A percentile compares a stretch with the other conserved stretches of the same genome.
Conservation (phyloP, 306 rosid genomes). For the Carpinus fangiana region DNA sequence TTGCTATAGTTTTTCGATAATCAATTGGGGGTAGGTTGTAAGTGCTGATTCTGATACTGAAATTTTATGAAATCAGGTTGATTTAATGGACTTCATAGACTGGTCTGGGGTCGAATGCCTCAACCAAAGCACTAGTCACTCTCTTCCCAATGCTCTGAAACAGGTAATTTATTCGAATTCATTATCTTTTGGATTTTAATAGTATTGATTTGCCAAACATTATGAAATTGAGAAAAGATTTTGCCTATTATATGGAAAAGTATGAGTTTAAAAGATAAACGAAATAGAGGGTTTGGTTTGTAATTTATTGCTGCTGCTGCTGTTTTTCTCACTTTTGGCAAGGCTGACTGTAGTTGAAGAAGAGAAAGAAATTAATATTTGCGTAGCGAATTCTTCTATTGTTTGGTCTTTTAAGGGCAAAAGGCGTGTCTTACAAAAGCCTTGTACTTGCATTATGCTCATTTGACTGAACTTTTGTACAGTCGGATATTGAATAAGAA, state of each 20-base stretch:
- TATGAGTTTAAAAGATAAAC: constrained; percentile 1
- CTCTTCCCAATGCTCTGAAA: constrained; percentile 68
- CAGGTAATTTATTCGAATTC: constrained; percentile 50
- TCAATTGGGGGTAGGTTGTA: background rate
- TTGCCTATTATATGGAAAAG: background rate
- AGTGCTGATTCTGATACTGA: constrained; percentile 17
- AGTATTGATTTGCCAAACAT: background rate
- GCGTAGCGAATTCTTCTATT: background rate
- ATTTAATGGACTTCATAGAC: constrained; percentile 86
- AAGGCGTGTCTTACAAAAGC: background rate
- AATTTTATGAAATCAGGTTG: constrained; percentile 57
- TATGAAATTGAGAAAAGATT: background rate
- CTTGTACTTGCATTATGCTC: background rate
- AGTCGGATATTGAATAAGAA: background rate
- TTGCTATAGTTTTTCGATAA: background rate
- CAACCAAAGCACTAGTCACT: constrained; percentile 74
- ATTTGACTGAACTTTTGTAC: background rate
- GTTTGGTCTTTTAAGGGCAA: background rate
- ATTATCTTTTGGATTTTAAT: background rate
- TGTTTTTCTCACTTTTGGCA: background rate
- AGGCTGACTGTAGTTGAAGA: background rate
- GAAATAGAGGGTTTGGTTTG: background rate
- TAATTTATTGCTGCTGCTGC: background rate
- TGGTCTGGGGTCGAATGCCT: constrained; percentile 96
- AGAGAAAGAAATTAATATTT: background rate